Base-by-base conservation (phyloP, 805 yeast genomes). In the Wickerhamomyces silvicola region DNA sequence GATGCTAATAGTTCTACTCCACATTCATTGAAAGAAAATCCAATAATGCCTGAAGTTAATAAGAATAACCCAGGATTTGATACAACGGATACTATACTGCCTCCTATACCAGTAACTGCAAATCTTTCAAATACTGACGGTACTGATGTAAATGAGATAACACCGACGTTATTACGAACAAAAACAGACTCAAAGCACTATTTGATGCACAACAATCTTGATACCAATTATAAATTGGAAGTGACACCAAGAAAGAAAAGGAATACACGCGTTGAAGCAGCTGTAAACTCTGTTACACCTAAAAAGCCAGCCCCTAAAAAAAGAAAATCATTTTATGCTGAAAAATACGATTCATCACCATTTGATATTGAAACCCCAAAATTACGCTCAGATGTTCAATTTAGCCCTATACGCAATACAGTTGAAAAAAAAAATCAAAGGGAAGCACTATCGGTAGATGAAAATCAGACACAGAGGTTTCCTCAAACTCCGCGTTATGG, bases 401-500 rank as follows among this genome's bases (percentile, higher is more conserved):
- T 48, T 24, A 43, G 49, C 20, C 55, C 56, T 2, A 24, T 33
- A 34, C 22, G 3, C 4, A 32, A 26, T 28, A 12, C 30, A 21
- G 7, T 15, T 13, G 10, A 32, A 5, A 8, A 16, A 9, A 15
- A 27, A 27, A 12, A 18, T 8, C 6, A 18, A 3, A 17, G 12
- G 14, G 12, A 9, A 12, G 10, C 6, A 19, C 16, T 9, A 23
- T 8, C 7, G 27, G 27, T 7, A 8, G 37, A 41, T 4, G 48
- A 38, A 12, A 32, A 37, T 16, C 35, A 37, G 8, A 45, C 54
- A 7, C 66, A 61, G 27, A 36, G 73, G 33, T 69, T 70, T 38
- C 75, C 75, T 3, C 52, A 57, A 27, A 68, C 74, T 0, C 72
- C 75, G 2, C 61, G 60, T 25, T 67, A 63, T 36, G 64, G 66